Conservation (phyloP, 805 yeast species). For the Alloascoidea hylecoeti region DNA sequence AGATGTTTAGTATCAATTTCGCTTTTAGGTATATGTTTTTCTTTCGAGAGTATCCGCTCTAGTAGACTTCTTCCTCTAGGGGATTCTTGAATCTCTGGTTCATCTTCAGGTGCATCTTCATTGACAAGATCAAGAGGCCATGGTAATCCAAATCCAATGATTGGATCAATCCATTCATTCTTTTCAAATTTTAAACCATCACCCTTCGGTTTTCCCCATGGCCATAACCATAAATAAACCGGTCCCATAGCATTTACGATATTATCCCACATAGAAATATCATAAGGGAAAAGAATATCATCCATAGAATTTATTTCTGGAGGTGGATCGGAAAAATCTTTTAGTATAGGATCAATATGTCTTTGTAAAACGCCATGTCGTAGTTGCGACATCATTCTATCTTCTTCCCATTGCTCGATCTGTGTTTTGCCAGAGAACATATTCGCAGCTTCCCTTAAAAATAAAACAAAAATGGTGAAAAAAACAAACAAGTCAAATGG, state of each 20-base stretch:
- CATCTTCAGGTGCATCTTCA: conserved; percentile 15
- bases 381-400: conserved; percentile 58
- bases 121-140: conserved; percentile 91
- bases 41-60: conserved; percentile 1
- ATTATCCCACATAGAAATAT: conserved; percentile 47
- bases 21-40: neutral
- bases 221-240: conserved; percentile 49
- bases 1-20: neutral
- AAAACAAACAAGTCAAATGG: conserved; percentile 47
- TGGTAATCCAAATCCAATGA: conserved; percentile 42
- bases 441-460: conserved; percentile 45
- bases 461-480: conserved; percentile 42
- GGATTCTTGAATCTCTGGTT: neutral
- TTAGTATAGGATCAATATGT: neutral
- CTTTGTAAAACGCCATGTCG: conserved; percentile 15
- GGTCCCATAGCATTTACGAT: conserved; percentile 43
- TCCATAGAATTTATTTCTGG: neutral
- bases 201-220: conserved; percentile 52
- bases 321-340: neutral
- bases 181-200: conserved; percentile 45
- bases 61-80: conserved; percentile 1
- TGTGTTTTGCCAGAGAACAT: conserved; percentile 63
- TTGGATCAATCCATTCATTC: conserved; percentile 31
- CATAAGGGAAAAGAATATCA: conserved; percentile 65
- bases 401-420: conserved; percentile 87